A percentile compares a stretch with the other conserved stretches of the same genome.
phyloP scores from a whole-genome alignment of 1,284 basidiomycete species.

The Pseudozyma flocculosa region DNA sequence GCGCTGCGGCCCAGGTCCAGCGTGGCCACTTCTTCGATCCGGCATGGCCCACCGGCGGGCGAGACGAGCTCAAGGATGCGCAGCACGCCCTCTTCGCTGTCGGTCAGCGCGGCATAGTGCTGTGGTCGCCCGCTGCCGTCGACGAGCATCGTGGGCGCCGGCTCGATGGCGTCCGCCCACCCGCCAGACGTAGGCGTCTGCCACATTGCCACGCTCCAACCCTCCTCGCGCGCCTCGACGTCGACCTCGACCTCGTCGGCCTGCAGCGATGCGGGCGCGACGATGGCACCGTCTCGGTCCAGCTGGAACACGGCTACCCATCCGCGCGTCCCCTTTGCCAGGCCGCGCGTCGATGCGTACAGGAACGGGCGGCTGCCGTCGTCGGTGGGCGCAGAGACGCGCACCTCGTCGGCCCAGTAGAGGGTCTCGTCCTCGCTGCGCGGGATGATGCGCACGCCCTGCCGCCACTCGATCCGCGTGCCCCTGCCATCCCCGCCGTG shows the following conservation, averaged over 20 bases:
- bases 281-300: conserved; percentile 40
- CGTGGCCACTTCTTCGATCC: conserved; percentile 48
- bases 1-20: conserved; percentile 18
- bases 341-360: conserved; percentile 59
- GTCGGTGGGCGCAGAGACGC: conserved; percentile 41
- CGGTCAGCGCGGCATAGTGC: conserved; percentile 57
- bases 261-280: conserved; percentile 4
- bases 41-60: neutral
- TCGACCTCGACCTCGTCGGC: neutral
- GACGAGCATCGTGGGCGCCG: conserved; percentile 44
- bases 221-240: neutral
- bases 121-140: conserved; percentile 16
- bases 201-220: conserved; percentile 29
- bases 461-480: conserved; percentile 38
- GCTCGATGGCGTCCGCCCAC: conserved; percentile 60
- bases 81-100: conserved; percentile 58
- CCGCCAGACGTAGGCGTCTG: conserved; percentile 59
- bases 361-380: conserved; percentile 35
- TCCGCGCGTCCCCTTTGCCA: conserved; percentile 52
- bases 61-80: conserved; percentile 49
- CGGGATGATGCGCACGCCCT: conserved; percentile 55
- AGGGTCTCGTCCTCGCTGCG: conserved; percentile 22
- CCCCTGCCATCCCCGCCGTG: conserved; percentile 1
- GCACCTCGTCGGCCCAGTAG: conserved; percentile 59
- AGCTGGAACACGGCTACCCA: conserved; percentile 58